phyloP scores from a whole-genome alignment of 805 yeast genomes.

The Nakazawaea molendinolei region DNA sequence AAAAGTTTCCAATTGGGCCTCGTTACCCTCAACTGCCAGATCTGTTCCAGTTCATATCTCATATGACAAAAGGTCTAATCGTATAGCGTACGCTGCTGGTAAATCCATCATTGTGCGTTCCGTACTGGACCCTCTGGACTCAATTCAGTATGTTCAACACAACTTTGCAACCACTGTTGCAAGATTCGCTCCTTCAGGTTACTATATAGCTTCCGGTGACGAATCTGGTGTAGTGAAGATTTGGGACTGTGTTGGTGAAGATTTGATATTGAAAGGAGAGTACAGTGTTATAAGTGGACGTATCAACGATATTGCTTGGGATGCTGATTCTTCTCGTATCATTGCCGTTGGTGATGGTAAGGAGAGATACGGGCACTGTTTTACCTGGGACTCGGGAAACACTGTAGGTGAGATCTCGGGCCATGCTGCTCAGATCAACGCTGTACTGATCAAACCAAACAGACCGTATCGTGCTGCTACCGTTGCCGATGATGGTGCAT shows the following conservation, averaged over 20 bases:
- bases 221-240: slow-evolving; percentile 82
- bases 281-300: slow-evolving; percentile 70
- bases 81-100: slow-evolving; percentile 78
- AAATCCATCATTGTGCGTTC: slow-evolving; percentile 71
- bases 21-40: slow-evolving; percentile 73
- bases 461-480: slow-evolving; percentile 94
- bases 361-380: slow-evolving; percentile 87
- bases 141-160: slow-evolving; percentile 72
- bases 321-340: slow-evolving; percentile 74
- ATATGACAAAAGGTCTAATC: slow-evolving; percentile 60
- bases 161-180: slow-evolving; percentile 72
- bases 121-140: slow-evolving; percentile 29
- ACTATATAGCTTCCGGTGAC: slow-evolving; percentile 88
- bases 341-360: slow-evolving; percentile 95
- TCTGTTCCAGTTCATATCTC: slow-evolving; percentile 68
- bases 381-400: slow-evolving; percentile 92
- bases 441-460: slow-evolving; percentile 75
- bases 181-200: slow-evolving; percentile 83
- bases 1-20: slow-evolving; percentile 44
- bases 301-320: slow-evolving; percentile 85
- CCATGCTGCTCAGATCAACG: slow-evolving; percentile 76
- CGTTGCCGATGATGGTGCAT: slow-evolving; percentile 79
- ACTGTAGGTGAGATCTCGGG: slow-evolving; percentile 96
- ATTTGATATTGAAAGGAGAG: slow-evolving; percentile 66
- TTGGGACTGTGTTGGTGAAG: slow-evolving; percentile 67